Conservation (phyloP, 2,329 filamentous ascomycete genomes). For the Xylaria sp. region DNA sequence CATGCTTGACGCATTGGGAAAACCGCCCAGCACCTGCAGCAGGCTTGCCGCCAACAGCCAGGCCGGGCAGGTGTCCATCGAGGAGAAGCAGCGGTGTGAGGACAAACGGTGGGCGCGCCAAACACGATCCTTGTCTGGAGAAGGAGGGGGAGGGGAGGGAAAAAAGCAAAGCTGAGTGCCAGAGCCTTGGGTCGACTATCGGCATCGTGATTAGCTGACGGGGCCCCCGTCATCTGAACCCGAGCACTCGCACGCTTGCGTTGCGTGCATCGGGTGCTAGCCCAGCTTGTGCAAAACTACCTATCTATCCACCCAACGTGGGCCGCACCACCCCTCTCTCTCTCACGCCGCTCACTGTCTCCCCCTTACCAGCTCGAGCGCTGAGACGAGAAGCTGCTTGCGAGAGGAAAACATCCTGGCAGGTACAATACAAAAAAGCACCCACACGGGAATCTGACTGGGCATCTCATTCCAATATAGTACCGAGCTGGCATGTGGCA, state of each 20-base stretch:
- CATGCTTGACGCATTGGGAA: slow-evolving; percentile 33
- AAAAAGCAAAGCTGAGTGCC: slow-evolving; percentile 35
- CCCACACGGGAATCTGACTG: not conserved
- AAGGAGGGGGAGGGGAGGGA: slow-evolving; percentile 24
- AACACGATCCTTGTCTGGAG: slow-evolving; percentile 21
- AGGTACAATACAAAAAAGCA: not conserved
- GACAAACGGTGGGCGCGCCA: slow-evolving; percentile 28
- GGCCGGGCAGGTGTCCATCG: slow-evolving; percentile 18
- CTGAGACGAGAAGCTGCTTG: slow-evolving; percentile 17
- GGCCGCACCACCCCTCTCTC: no score
- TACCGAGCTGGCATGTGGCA: not conserved
- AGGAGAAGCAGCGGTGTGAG: slow-evolving; percentile 37
- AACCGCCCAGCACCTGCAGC: slow-evolving; percentile 23
- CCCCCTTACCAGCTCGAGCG: slow-evolving; percentile 19
- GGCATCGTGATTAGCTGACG: slow-evolving; percentile 34
- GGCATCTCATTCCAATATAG: not conserved
- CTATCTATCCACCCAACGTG: slow-evolving; percentile 30
- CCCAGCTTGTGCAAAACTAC: slow-evolving; percentile 27
- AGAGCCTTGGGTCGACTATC: slow-evolving; percentile 35
- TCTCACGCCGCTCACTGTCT: no score
- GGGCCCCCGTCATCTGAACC: slow-evolving; percentile 34
- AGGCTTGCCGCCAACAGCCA: slow-evolving; percentile 28
- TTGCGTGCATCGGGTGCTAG: slow-evolving; percentile 38
- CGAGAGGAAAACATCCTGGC: slow-evolving; percentile 11
- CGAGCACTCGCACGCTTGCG: slow-evolving; percentile 34